A percentile compares a stretch with the other conserved stretches of the same genome.
phyloP scores from a whole-genome alignment of 306 rosid species.

The Inga laurina region DNA sequence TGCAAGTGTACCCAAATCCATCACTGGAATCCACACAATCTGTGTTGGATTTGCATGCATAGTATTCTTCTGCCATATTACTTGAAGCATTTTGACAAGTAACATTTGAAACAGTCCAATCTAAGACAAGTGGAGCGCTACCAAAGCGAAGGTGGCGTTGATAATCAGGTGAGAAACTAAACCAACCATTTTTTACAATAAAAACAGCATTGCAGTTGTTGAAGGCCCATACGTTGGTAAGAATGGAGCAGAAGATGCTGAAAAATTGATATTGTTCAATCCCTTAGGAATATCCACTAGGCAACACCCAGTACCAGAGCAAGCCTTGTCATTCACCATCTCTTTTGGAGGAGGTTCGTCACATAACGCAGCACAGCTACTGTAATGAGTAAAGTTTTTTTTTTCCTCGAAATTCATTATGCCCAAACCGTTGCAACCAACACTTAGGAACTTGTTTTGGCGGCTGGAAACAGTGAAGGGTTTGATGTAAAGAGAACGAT shows the following conservation, averaged over 20 bases:
- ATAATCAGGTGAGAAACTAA: conserved; percentile 11
- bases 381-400: not conserved
- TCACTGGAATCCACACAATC: not conserved
- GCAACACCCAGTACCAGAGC: not conserved
- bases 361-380: not conserved
- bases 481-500: not conserved
- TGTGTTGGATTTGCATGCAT: not conserved
- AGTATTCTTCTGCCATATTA: not conserved
- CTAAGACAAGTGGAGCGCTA: not conserved
- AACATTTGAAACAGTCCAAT: conserved; percentile 39
- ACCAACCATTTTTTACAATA: conserved; percentile 14
- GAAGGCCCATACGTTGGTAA: not conserved
- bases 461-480: not conserved
- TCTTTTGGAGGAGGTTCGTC: not conserved
- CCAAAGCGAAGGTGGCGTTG: not conserved
- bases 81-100: not conserved
- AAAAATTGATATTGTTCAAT: not conserved
- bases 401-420: not conserved
- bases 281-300: not conserved
- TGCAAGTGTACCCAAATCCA: not conserved
- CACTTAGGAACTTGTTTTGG: not conserved
- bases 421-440: conserved; percentile 7
- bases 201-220: conserved; percentile 44
- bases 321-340: not conserved
- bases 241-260: accelerated